phyloP scores from a whole-genome alignment of 106 monocot species.

The Narthecium ossifragum region DNA sequence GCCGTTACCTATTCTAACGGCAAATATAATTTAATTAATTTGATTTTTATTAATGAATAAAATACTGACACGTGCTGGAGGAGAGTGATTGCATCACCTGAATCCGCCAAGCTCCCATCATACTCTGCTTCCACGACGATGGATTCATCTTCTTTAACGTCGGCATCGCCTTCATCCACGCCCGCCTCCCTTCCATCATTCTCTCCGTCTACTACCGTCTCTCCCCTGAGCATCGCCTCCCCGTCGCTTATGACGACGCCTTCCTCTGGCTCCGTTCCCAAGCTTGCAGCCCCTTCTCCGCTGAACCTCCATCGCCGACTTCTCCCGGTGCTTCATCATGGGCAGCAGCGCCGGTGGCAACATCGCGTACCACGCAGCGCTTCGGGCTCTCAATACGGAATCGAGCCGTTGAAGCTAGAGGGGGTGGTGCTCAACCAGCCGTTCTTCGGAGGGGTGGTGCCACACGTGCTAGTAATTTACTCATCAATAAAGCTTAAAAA shows the following conservation, averaged over 20 bases:
- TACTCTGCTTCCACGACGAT: constrained; percentile 20
- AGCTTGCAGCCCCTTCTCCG: not conserved
- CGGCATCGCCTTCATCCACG: not conserved
- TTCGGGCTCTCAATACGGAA: not conserved
- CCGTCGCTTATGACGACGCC: constrained; percentile 11
- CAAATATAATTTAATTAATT: no score
- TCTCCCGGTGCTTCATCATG: constrained; percentile 13
- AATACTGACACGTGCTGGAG: no score
- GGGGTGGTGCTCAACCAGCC: constrained; percentile 3
- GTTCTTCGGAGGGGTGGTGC: constrained; percentile 1
- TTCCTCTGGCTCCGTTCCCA: constrained; percentile 4
- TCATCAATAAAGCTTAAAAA: no score
- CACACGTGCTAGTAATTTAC: no score
- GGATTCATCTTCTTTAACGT: constrained; percentile 20
- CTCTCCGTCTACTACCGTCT: constrained; percentile 16
- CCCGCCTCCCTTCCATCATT: constrained; percentile 1
- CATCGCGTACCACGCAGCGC: constrained; percentile 4
- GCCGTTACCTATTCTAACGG: no score
- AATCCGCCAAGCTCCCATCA: not conserved
- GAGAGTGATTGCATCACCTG: no score
- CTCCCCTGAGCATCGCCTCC: constrained; percentile 7
- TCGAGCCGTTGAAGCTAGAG: not conserved
- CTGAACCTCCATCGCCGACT: not conserved
- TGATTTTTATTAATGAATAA: no score
- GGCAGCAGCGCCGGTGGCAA: constrained; percentile 14